Conservation (phyloP, 345 rosid species). For the Cardamine resedifolia region DNA sequence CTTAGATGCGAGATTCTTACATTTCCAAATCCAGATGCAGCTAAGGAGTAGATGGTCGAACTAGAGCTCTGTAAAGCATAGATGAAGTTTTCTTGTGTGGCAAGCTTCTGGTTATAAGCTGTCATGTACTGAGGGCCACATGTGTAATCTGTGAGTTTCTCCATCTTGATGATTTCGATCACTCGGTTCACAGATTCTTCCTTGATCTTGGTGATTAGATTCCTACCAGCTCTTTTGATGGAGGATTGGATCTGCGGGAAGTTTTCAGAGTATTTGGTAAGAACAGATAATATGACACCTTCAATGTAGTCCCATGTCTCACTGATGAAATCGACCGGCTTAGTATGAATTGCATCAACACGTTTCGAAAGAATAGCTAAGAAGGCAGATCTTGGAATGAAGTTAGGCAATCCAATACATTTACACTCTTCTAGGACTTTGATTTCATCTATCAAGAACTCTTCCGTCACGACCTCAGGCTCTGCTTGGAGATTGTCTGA, state of each 20-base stretch:
- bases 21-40: neutral
- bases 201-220: neutral
- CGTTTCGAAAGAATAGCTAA: too few species aligned
- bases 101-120: neutral
- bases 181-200: neutral
- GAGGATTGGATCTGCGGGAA: slow-evolving; percentile 11
- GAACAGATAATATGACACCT: neutral
- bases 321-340: too few species aligned
- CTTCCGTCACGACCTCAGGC: too few species aligned
- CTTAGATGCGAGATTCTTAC: neutral
- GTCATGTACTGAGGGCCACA: slow-evolving; percentile 19
- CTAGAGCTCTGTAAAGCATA: neutral
- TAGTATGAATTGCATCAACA: too few species aligned
- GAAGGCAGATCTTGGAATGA: too few species aligned
- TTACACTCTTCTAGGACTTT: too few species aligned
- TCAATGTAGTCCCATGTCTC: slow-evolving; percentile 17
- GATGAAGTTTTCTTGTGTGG: neutral
- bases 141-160: slow-evolving; percentile 9
- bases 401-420: too few species aligned
- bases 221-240: slow-evolving; percentile 3
- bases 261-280: slow-evolving; percentile 2
- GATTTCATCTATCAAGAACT: too few species aligned
- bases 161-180: neutral
- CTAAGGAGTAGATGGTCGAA: neutral
- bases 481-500: neutral